These are phyloP conservation scores for Lactifluus volemus DNA, from an alignment of 768 basidiomycete species.

Conservation along the genomic window DNA sequence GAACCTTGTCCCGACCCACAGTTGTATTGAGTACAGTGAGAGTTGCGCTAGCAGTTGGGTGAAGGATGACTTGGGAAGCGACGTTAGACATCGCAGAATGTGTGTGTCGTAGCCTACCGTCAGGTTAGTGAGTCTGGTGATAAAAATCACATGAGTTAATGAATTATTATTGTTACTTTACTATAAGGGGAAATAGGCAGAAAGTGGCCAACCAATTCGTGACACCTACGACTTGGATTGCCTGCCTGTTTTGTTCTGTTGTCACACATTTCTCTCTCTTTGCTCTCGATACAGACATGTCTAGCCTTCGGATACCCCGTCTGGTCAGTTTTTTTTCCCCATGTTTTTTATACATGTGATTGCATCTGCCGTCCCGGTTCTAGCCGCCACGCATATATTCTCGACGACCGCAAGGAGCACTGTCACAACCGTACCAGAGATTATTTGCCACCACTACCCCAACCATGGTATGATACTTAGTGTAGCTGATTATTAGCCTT, in stretches of 20 bases:
- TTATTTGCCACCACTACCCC: slow-evolving; percentile 28
- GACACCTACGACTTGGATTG: not conserved
- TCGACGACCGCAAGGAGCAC: not conserved
- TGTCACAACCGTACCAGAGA: slow-evolving; percentile 17
- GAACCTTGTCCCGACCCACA: slow-evolving; percentile 84
- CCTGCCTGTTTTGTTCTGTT: not conserved
- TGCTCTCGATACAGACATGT: slow-evolving; percentile 20
- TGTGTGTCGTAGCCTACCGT: not conserved
- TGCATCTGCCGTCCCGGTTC: not conserved
- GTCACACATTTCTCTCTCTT: not conserved
- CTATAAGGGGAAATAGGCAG: not conserved
- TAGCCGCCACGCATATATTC: slow-evolving; percentile 6
- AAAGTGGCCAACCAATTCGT: not conserved
- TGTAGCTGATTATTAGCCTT: not conserved
- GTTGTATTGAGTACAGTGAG: slow-evolving; percentile 77
- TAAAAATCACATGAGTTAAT: slow-evolving; percentile 9
- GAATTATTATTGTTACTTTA: not conserved
- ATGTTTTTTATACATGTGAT: slow-evolving; percentile 27
- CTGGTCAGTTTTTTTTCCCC: slow-evolving; percentile 12
- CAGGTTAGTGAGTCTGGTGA: too few species aligned
- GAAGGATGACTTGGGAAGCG: slow-evolving; percentile 74
- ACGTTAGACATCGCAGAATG: slow-evolving; percentile 30
- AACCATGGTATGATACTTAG: slow-evolving; percentile 29
- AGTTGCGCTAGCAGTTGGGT: slow-evolving; percentile 68
- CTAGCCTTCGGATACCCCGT: slow-evolving; percentile 22